Conservation (phyloP, 2,329 filamentous ascomycete species). For the Pyrenophora seminiperda region DNA sequence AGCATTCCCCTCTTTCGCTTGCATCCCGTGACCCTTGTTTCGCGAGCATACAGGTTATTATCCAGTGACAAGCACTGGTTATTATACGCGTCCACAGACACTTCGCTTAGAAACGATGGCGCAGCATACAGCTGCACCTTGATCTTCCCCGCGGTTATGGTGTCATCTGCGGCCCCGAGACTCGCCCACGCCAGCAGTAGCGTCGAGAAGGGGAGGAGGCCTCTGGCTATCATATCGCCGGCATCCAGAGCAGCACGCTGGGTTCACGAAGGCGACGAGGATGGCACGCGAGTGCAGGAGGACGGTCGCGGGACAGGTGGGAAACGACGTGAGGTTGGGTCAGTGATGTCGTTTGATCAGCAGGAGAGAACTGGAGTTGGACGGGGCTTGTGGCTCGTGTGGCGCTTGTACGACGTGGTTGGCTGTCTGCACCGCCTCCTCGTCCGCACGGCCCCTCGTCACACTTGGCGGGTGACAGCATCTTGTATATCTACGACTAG, state of each 20-base stretch:
- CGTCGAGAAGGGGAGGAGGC: constrained; percentile 5
- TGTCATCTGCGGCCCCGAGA: constrained; percentile 20
- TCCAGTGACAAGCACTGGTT: constrained; percentile 38
- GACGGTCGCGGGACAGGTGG: neutral
- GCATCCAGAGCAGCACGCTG: constrained; percentile 5
- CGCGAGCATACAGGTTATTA: constrained; percentile 38
- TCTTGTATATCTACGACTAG: neutral
- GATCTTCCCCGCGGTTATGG: constrained; percentile 33
- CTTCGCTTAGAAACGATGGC: constrained; percentile 40
- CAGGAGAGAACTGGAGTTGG: constrained; percentile 7
- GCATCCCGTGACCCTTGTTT: neutral
- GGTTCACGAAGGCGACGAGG: neutral
- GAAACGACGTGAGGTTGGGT: neutral
- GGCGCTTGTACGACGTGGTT: neutral
- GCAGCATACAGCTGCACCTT: constrained; percentile 44
- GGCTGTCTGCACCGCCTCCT: neutral
- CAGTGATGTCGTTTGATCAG: neutral
- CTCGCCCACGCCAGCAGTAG: constrained; percentile 9
- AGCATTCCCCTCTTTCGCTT: neutral
- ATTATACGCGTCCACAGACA: constrained; percentile 39
- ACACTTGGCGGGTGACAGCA: neutral
- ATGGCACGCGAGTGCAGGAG: too few species aligned
- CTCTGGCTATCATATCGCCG: constrained; percentile 15
- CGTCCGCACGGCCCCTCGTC: neutral
- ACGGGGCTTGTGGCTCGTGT: neutral